A percentile compares a stretch with the other conserved stretches of the same genome.
Evolutionary conservation across 164 flowering plant genomes (phyloP).

Genomic region (Cinnamomum chago): DNA sequence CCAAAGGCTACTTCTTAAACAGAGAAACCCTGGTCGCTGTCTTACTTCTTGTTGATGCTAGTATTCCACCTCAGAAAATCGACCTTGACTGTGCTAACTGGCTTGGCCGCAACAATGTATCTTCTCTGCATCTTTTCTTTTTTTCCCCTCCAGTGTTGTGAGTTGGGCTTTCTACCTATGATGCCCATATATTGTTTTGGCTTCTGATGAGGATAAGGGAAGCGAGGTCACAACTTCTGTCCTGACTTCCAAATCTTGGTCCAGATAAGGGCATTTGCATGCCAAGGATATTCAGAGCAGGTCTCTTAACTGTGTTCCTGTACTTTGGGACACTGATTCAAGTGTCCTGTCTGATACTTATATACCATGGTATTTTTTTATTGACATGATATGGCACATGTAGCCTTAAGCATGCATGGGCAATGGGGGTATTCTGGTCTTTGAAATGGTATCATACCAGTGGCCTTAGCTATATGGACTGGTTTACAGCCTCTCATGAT

Average conservation of each 20-base stretch:
- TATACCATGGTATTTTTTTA: neutral
- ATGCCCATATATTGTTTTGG: neutral
- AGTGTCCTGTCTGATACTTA: too few species aligned
- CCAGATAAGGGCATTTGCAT: neutral
- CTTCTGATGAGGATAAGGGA: neutral
- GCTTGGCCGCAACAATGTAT: constrained; percentile 93
- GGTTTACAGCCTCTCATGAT: neutral
- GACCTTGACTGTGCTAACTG: constrained; percentile 97
- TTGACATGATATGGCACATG: neutral
- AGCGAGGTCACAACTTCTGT: neutral
- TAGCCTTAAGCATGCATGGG: neutral
- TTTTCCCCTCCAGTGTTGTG: neutral
- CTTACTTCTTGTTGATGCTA: constrained; percentile 82
- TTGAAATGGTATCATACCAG: neutral
- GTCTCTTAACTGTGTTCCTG: neutral
- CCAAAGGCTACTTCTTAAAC: constrained; percentile 89
- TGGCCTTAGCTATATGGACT: neutral
- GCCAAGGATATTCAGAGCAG: neutral
- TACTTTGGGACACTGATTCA: neutral
- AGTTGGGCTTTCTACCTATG: neutral
- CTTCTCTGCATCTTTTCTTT: neutral
- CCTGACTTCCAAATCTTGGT: neutral
- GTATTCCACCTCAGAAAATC: constrained; percentile 85
- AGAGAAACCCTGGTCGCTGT: constrained; percentile 72
- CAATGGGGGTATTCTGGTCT: neutral